Evolutionary conservation across 345 rosid species (phyloP), one percentile per base, ranked within the genome.

Genomic region (Cardamine resedifolia): DNA sequence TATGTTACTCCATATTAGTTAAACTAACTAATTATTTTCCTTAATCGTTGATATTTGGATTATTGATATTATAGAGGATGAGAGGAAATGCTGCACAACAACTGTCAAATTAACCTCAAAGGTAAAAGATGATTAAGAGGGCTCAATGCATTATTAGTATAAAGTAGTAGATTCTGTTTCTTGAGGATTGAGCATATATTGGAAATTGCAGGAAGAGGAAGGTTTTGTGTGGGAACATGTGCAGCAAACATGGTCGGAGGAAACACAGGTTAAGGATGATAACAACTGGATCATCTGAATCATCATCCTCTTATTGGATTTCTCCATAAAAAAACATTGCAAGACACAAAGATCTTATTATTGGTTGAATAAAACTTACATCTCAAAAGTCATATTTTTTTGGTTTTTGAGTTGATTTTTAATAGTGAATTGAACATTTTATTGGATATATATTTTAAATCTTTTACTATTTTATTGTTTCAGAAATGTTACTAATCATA

Each of bases 211-310:
- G 92, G 87, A 71, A 62, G 76, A 31, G 0, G 75, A 78, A 3
- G 84, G 85, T 14, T 70, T 70, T 27, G 80, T 74, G 26, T 88
- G 84, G 65, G 59, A 85, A 79, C 84, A 84, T 64, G 63, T 92
- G 71, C 84, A 88, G 60, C 86, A 90, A 79, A 87, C 83, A 49
- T 92, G 96, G 98, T 72, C 85, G 4, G 88, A 78, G 58, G 86
- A 83, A 74, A 72, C 73, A 15, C 83, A 56, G 62, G 81, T 71
- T 10, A 79, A 83, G 58, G 84, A 85, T 77, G 75, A 63, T 28
- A 78, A 81, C 20, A 28, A 80, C 52, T 87, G 90, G 88, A 57
- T 80, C 64, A 66, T 78, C 61, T 76, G 31, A 41, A 33, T 19
- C 30, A 33, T 19, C 30, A 9, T 72, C 41, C 16, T 20, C 16